Evolutionary conservation across 2,329 filamentous ascomycete genomes (phyloP).

Genomic region (Plectosphaerella cucumerina): DNA sequence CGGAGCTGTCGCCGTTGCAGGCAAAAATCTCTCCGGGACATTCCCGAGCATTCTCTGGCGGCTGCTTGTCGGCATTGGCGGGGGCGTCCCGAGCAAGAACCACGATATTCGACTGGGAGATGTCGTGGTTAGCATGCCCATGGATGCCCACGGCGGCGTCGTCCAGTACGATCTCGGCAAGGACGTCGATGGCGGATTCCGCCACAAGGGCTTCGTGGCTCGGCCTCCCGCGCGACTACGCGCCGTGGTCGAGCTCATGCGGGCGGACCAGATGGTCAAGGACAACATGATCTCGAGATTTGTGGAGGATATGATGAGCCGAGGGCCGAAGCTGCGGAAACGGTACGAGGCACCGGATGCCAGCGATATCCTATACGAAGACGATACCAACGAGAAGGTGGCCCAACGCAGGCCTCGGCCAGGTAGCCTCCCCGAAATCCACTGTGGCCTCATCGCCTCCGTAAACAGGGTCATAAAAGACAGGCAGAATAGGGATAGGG

Average conservation of each 20-base stretch:
- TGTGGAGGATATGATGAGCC: neutral
- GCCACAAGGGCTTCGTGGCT: neutral
- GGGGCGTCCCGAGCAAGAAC: constrained; percentile 14
- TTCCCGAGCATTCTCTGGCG: constrained; percentile 22
- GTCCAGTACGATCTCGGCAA: constrained; percentile 12
- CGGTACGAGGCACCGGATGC: neutral
- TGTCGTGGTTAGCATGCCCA: constrained; percentile 14
- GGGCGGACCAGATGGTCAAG: neutral
- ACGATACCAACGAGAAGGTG: neutral
- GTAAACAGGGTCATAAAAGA: constrained; percentile 1
- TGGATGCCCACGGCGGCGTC: neutral
- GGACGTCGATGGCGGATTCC: neutral
- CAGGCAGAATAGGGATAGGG: neutral
- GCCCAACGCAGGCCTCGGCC: no score
- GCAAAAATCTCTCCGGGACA: constrained; percentile 23
- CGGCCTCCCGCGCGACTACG: neutral
- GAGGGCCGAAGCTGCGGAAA: neutral
- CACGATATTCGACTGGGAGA: constrained; percentile 19
- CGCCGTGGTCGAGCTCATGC: neutral
- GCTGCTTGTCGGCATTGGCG: constrained; percentile 17
- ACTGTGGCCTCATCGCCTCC: constrained; percentile 3
- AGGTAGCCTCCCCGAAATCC: neutral
- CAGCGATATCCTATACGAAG: neutral
- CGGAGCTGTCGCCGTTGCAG: constrained; percentile 26
- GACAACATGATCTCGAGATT: neutral